Base-by-base conservation (phyloP, 306 rosid species). In the Alnus glutinosa region DNA sequence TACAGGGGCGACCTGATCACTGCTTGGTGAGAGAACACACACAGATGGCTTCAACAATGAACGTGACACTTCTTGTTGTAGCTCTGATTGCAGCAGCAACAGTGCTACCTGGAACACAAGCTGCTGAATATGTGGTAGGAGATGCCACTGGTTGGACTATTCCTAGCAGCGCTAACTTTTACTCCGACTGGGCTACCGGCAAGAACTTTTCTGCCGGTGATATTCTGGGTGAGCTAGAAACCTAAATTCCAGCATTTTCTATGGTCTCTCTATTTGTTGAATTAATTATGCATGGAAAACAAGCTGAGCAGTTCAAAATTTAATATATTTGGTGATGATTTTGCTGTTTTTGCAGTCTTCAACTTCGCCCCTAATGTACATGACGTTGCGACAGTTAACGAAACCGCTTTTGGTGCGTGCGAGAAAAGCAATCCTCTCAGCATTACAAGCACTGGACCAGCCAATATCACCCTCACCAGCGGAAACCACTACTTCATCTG, bases 91-190 rank as follows among this genome's bases (percentile, higher is more conserved):
- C 49, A 15, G 82, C 61, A 55, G 46, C 46, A 42, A 46, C 78
- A 69, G 54, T 57, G 10, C 57, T 77, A 4, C 69, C 71, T 13
- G 23, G 28, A 39, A 52, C 77, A 73, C 63, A 83, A 76, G 89
- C 84, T 39, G 69, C 4, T 64, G 42, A 68, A 2, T 61, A 73
- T 63, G 78, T 67, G 3, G 93, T 87, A 0, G 91, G 89, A 49
- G 87, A 66, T 30, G 1, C 3, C 62, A 47, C 48, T 11, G 93
- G 83, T 64, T 89, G 91, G 93, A n/a, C n/a, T n/a, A n/a, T n/a
- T n/a, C n/a, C n/a, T n/a, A n/a, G n/a, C n/a, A n/a, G n/a, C n/a
- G n/a, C n/a, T n/a, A n/a, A n/a, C n/a, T 83, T 85, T 14, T 88
- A 86, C 71, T 72, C 86, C 14, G 9, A 34, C 28, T 90, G 94